phyloP scores from a whole-genome alignment of 2,329 filamentous ascomycete species.

The Colletotrichum destructivum region DNA sequence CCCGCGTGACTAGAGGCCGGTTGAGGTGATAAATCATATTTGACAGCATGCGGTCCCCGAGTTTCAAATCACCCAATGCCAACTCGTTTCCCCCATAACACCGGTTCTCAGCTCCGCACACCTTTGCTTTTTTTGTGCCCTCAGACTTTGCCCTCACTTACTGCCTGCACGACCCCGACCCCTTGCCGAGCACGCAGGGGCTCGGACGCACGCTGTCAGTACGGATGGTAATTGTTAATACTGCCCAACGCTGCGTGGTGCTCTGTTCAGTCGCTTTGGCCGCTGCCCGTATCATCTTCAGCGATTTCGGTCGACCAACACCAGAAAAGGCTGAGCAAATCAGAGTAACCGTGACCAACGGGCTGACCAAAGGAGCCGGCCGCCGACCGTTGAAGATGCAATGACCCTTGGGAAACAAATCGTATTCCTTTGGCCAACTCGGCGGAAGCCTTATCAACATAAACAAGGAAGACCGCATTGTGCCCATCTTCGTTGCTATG shows the following conservation, averaged over 20 bases:
- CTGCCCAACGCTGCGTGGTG: neutral
- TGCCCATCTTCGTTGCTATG: neutral
- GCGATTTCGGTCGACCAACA: conserved; percentile 5
- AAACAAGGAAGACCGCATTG: too few species aligned
- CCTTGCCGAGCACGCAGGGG: conserved; percentile 32
- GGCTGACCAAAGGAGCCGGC: conserved; percentile 3
- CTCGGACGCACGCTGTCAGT: conserved; percentile 6
- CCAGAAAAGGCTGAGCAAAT: conserved; percentile 14
- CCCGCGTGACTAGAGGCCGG: conserved; percentile 28
- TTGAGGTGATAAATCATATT: conserved; percentile 37
- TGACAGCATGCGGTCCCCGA: conserved; percentile 24
- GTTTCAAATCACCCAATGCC: conserved; percentile 30
- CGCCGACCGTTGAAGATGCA: conserved; percentile 13
- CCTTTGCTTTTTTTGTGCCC: conserved; percentile 28
- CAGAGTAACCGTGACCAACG: neutral
- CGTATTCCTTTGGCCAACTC: neutral
- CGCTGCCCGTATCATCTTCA: conserved; percentile 13
- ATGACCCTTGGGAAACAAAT: neutral
- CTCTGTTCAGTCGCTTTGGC: neutral
- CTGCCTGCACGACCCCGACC: conserved; percentile 8
- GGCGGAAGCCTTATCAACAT: neutral
- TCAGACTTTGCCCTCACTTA: conserved; percentile 11
- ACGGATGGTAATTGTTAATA: neutral
- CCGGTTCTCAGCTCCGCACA: conserved; percentile 33
- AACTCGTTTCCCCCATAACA: conserved; percentile 16